Evolutionary conservation across 2,329 filamentous ascomycete species (phyloP).

Genomic region (Botrytis pseudocinerea): DNA sequence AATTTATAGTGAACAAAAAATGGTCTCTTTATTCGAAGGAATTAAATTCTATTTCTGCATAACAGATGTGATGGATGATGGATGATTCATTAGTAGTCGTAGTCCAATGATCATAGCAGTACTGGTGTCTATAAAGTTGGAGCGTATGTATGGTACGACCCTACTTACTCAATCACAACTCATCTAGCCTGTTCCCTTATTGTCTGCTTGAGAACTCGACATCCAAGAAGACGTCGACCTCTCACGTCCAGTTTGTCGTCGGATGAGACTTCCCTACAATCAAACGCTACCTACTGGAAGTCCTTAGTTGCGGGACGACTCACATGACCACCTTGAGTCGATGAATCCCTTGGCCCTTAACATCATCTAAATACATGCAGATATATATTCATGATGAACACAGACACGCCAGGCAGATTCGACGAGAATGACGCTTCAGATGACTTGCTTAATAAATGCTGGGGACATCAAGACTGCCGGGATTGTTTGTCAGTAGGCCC

Average conservation of each 20-base stretch:
- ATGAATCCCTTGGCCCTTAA: neutral
- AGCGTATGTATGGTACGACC: neutral
- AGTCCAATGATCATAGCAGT: neutral
- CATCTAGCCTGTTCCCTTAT: neutral
- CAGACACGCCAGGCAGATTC: neutral
- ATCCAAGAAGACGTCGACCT: neutral
- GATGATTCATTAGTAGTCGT: neutral
- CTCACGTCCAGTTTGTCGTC: neutral
- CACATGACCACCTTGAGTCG: neutral
- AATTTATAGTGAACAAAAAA: neutral
- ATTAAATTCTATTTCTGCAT: neutral
- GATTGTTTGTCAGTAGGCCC: slow-evolving; percentile 45
- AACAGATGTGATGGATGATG: neutral
- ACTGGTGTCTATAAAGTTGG: neutral
- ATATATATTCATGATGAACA: neutral
- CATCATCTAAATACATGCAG: neutral
- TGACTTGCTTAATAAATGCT: slow-evolving; percentile 35
- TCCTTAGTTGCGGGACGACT: neutral
- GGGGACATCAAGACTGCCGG: slow-evolving; percentile 51
- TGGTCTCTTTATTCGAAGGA: neutral
- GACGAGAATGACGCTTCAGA: neutral
- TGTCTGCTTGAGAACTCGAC: neutral
- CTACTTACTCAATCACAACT: neutral
- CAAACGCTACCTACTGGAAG: neutral
- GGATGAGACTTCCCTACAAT: neutral